A percentile compares a stretch with the other conserved stretches of the same genome.
Evolutionary conservation across 345 rosid genomes (phyloP).

Genomic region (Cochlearia excelsa): DNA sequence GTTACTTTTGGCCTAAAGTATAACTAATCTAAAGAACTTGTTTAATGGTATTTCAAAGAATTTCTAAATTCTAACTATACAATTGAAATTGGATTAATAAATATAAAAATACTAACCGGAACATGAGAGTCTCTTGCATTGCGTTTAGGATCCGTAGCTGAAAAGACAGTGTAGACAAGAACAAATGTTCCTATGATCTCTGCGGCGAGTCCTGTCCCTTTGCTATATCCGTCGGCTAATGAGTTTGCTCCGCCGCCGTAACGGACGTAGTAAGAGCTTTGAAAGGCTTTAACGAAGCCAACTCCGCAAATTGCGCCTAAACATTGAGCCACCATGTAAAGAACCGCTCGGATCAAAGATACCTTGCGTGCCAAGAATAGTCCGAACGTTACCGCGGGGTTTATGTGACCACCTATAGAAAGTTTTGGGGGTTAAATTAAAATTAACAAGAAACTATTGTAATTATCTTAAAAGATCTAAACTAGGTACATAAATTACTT

Average conservation of each 20-base stretch:
- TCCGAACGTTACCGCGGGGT: constrained; percentile 72
- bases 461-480: neutral
- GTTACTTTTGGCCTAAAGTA: too few species aligned
- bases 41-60: too few species aligned
- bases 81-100: too few species aligned
- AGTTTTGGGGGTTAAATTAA: neutral
- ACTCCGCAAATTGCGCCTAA: constrained; percentile 70
- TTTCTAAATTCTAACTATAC: too few species aligned
- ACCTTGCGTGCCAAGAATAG: constrained; percentile 60
- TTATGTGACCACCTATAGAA: constrained; percentile 57
- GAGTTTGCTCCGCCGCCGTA: constrained; percentile 68
- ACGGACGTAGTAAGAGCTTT: constrained; percentile 44
- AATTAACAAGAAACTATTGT: neutral
- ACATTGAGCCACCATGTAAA: constrained; percentile 67
- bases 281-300: constrained; percentile 60
- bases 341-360: constrained; percentile 56
- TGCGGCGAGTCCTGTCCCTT: constrained; percentile 58
- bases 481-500: neutral
- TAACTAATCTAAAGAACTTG: too few species aligned
- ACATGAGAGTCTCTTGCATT: constrained; percentile 64
- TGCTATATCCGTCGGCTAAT: constrained; percentile 47
- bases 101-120: constrained; percentile 34
- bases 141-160: constrained; percentile 66
- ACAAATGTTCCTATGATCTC: constrained; percentile 68
- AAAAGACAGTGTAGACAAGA: constrained; percentile 64